Conservation (phyloP, 306 rosid species). For the Benincasa hispida region DNA sequence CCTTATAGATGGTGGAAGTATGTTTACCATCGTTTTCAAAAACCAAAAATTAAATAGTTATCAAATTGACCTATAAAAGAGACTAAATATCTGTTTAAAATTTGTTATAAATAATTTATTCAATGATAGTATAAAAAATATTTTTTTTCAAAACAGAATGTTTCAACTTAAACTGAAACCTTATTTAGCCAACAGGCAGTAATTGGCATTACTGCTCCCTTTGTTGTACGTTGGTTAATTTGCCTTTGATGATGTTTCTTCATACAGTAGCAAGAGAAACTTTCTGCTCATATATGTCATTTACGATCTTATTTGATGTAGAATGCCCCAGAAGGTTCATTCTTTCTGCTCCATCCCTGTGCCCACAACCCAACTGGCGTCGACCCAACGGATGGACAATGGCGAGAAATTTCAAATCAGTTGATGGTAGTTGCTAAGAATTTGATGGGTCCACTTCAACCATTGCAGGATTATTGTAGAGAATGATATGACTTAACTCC, state of each 20-base stretch:
- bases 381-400: constrained; percentile 25
- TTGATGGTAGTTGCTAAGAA: constrained; percentile 15
- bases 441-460: not conserved
- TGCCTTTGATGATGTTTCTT: not conserved
- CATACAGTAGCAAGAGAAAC: not conserved
- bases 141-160: too few relatives aligned
- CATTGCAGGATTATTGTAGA: not conserved
- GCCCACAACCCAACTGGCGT: constrained; percentile 37
- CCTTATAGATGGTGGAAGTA: too few relatives aligned
- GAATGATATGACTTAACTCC: not conserved
- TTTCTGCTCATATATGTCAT: not conserved
- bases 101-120: not conserved
- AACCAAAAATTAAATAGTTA: too few relatives aligned
- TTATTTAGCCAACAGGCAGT: too few relatives aligned
- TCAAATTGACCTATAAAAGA: too few relatives aligned
- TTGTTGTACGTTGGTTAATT: not conserved
- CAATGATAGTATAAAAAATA: too few relatives aligned
- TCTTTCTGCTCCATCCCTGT: constrained; percentile 30
- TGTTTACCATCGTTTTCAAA: too few relatives aligned
- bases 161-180: not conserved
- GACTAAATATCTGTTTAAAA: not conserved
- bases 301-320: not conserved
- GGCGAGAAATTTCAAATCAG: constrained; percentile 23
- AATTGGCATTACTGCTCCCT: too few relatives aligned
- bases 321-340: constrained; percentile 21